Conservation (phyloP, 768 basidiomycete genomes). For the Termitomyces titanicus region DNA sequence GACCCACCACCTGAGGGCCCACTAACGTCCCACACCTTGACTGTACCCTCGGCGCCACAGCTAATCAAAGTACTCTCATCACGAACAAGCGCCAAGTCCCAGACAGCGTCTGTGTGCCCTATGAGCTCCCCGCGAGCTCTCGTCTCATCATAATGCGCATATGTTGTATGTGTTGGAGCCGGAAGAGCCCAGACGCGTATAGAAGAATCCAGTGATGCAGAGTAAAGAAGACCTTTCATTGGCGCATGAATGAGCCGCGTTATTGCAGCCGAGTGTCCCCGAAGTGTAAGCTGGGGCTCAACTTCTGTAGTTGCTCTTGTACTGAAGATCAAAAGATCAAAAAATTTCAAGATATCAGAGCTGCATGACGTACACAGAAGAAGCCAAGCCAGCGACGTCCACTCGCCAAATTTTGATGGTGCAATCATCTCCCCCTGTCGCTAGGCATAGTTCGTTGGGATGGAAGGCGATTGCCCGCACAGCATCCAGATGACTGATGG, state of each 20-base stretch:
- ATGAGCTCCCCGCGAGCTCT: conserved; percentile 76
- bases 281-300: conserved; percentile 89
- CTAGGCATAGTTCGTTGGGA: conserved; percentile 78
- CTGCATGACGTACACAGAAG: conserved; percentile 61
- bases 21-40: conserved; percentile 93
- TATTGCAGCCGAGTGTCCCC: conserved; percentile 90
- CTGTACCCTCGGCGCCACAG: conserved; percentile 85
- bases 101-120: conserved; percentile 94
- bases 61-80: conserved; percentile 84
- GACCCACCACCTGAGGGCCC: conserved; percentile 61
- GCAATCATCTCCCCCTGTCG: conserved; percentile 93
- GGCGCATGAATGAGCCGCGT: conserved; percentile 83
- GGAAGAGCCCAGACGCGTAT: conserved; percentile 92
- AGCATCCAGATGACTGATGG: conserved; percentile 82
- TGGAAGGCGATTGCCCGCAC: conserved; percentile 91
- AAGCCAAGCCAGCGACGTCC: conserved; percentile 71
- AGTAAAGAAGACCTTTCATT: conserved; percentile 75
- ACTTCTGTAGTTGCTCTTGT: conserved; percentile 76
- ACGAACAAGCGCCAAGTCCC: conserved; percentile 87
- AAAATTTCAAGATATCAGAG: conserved; percentile 10
- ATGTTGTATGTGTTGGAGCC: conserved; percentile 73
- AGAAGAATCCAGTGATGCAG: conserved; percentile 90
- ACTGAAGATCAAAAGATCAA: conserved; percentile 32
- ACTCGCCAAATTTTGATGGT: conserved; percentile 96
- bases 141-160: conserved; percentile 85